phyloP scores from a whole-genome alignment of 2,329 filamentous ascomycete genomes.

The Ceratocystis albifundus region DNA sequence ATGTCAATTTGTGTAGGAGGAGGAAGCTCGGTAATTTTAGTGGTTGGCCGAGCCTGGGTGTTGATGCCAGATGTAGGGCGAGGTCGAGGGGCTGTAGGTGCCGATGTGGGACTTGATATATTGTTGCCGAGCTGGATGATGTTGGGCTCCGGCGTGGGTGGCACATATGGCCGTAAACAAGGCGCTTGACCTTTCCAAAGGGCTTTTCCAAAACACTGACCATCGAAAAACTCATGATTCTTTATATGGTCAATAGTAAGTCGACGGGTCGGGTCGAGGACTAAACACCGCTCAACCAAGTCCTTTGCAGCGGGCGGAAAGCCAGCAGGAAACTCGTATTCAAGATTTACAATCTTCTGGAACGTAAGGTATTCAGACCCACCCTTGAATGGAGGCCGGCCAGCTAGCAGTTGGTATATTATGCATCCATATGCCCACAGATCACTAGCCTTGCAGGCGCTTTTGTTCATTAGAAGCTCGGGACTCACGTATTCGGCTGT shows the following conservation, averaged over 20 bases:
- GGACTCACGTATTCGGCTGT: slow-evolving; percentile 98
- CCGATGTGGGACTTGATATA: not conserved
- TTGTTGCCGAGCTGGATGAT: slow-evolving; percentile 50
- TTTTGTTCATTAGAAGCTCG: slow-evolving; percentile 91
- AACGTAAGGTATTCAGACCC: slow-evolving; percentile 94
- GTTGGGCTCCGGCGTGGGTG: slow-evolving; percentile 60
- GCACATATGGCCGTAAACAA: slow-evolving; percentile 69
- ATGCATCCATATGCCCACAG: slow-evolving; percentile 98
- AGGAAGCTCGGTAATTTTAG: slow-evolving; percentile 87
- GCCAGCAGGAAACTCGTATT: slow-evolving; percentile 83
- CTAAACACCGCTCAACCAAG: slow-evolving; percentile 77
- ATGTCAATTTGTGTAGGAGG: slow-evolving; percentile 96
- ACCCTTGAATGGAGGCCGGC: slow-evolving; percentile 93
- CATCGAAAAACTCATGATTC: slow-evolving; percentile 89
- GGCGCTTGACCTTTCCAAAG: slow-evolving; percentile 88
- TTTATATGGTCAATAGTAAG: slow-evolving; percentile 93
- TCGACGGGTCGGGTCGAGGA: slow-evolving; percentile 73
- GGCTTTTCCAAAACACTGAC: slow-evolving; percentile 67
- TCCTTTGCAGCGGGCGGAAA: slow-evolving; percentile 81
- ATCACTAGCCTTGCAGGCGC: slow-evolving; percentile 93
- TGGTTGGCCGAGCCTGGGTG: slow-evolving; percentile 47
- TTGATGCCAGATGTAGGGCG: slow-evolving; percentile 32
- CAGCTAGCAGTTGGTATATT: slow-evolving; percentile 87
- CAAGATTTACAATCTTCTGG: slow-evolving; percentile 89
- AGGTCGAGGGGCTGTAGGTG: slow-evolving; percentile 8